A percentile compares a stretch with the other conserved stretches of the same genome.
Evolutionary conservation across 495 filamentous ascomycete genomes (phyloP).

Genomic region (Astrocystis sublimbata): DNA sequence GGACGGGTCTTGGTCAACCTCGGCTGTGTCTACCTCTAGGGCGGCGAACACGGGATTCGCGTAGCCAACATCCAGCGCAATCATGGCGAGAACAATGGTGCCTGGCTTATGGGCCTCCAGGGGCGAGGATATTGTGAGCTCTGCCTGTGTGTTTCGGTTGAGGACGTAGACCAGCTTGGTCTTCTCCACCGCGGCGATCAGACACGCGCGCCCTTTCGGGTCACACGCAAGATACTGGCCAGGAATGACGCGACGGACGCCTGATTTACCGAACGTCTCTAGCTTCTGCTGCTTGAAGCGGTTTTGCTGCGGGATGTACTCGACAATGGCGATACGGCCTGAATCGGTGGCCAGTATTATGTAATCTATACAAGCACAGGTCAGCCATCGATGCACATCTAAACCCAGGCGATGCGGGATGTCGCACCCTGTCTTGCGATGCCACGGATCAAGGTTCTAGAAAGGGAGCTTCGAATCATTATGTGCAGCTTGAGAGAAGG

Average conservation of each 20-base stretch:
- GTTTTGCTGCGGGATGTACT: slow-evolving; percentile 86
- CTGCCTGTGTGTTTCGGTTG: slow-evolving; percentile 90
- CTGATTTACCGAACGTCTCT: slow-evolving; percentile 97
- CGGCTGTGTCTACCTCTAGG: slow-evolving; percentile 89
- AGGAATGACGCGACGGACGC: slow-evolving; percentile 89
- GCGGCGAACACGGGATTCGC: slow-evolving; percentile 96
- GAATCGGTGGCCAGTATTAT: slow-evolving; percentile 95
- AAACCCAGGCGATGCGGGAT: slow-evolving; percentile 14
- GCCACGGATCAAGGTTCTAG: slow-evolving; percentile 47
- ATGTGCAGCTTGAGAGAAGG: slow-evolving; percentile 68
- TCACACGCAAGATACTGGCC: slow-evolving; percentile 94
- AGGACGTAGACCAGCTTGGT: slow-evolving; percentile 99
- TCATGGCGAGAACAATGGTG: slow-evolving; percentile 83
- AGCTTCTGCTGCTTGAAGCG: slow-evolving; percentile 86
- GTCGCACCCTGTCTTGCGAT: slow-evolving; percentile 33
- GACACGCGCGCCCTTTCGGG: slow-evolving; percentile 90
- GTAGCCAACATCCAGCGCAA: slow-evolving; percentile 89
- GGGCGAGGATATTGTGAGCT: slow-evolving; percentile 94
- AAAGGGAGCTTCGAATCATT: slow-evolving; percentile 82
- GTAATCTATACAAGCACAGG: slow-evolving; percentile 68
- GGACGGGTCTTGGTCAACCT: slow-evolving; percentile 87
- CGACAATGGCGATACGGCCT: slow-evolving; percentile 88
- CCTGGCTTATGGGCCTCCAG: slow-evolving; percentile 98
- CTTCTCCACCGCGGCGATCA: slow-evolving; percentile 94
- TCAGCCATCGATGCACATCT: slow-evolving; percentile 65